Percentiles rank a stretch among this genome's conserved stretches.
Evolutionary conservation across 768 basidiomycete species (phyloP).

Genomic region (Hortiboletus campestris): DNA sequence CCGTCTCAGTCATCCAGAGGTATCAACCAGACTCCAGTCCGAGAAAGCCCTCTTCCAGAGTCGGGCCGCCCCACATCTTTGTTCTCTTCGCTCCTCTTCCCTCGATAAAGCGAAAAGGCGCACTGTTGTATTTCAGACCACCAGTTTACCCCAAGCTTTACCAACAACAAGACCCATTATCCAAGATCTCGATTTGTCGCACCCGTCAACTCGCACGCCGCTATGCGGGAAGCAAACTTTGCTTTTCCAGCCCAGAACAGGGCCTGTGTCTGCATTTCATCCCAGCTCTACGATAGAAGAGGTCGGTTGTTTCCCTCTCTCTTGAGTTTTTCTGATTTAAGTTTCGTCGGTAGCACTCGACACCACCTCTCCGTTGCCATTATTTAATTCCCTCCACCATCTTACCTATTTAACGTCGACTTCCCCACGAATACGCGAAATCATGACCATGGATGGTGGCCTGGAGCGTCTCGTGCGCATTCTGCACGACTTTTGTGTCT

Average conservation of each 20-base stretch:
- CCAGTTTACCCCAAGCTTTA: not conserved
- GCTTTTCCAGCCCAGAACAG: slow-evolving; percentile 93
- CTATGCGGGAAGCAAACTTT: slow-evolving; percentile 94
- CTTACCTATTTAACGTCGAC: slow-evolving; percentile 96
- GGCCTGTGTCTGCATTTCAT: slow-evolving; percentile 92
- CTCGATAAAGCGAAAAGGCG: not conserved
- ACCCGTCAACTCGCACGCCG: slow-evolving; percentile 19
- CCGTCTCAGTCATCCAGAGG: slow-evolving; percentile 30
- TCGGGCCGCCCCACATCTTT: slow-evolving; percentile 16
- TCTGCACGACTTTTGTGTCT: slow-evolving; percentile 82
- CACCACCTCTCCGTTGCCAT: slow-evolving; percentile 57
- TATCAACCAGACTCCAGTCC: slow-evolving; percentile 33
- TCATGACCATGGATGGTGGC: slow-evolving; percentile 97
- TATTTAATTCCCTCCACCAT: slow-evolving; percentile 94
- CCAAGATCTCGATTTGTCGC: slow-evolving; percentile 20
- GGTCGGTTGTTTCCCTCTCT: slow-evolving; percentile 49
- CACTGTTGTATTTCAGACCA: not conserved
- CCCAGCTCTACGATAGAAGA: slow-evolving; percentile 91
- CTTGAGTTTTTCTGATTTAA: not conserved
- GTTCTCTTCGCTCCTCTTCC: slow-evolving; percentile 5
- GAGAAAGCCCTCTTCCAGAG: slow-evolving; percentile 13
- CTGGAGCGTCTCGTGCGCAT: slow-evolving; percentile 94
- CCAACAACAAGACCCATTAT: slow-evolving; percentile 1
- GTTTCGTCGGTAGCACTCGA: slow-evolving; percentile 40
- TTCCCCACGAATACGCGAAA: slow-evolving; percentile 95